Conservation (phyloP, 73 alveolate species). For the Symbiodinium pilosum region DNA sequence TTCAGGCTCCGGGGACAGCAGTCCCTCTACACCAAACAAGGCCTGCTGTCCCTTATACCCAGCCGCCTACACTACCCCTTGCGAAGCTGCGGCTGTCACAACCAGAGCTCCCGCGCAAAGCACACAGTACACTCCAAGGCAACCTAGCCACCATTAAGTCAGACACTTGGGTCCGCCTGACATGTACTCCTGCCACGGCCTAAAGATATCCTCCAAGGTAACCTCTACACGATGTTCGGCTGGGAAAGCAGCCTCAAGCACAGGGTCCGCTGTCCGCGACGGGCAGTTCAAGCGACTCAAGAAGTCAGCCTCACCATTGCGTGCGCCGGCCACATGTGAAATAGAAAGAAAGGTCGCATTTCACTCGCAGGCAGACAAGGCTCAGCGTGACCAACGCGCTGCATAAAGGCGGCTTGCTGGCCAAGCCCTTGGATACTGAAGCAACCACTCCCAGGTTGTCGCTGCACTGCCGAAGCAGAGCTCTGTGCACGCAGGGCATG, state of each 20-base stretch:
- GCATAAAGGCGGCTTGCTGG: neutral
- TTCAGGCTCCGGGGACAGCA: too few relatives aligned
- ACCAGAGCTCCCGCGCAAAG: too few relatives aligned
- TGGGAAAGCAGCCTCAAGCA: neutral
- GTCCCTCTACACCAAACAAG: too few relatives aligned
- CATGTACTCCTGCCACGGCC: neutral
- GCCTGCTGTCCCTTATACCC: too few relatives aligned
- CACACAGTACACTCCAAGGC: neutral
- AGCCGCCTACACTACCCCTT: too few relatives aligned
- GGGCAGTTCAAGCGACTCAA: neutral
- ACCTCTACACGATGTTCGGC: neutral
- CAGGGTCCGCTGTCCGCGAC: neutral
- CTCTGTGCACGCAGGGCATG: neutral
- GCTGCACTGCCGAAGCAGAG: neutral
- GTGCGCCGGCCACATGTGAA: neutral
- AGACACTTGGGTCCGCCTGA: neutral
- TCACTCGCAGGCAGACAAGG: neutral
- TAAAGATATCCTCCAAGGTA: neutral
- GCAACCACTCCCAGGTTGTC: neutral
- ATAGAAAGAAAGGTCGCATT: neutral
- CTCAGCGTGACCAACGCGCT: neutral
- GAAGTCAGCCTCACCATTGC: neutral
- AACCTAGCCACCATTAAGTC: neutral
- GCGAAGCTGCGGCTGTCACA: neutral
- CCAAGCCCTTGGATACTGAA: neutral